Base-by-base conservation (phyloP, 495 filamentous ascomycete species). In the Neurospora sp. region DNA sequence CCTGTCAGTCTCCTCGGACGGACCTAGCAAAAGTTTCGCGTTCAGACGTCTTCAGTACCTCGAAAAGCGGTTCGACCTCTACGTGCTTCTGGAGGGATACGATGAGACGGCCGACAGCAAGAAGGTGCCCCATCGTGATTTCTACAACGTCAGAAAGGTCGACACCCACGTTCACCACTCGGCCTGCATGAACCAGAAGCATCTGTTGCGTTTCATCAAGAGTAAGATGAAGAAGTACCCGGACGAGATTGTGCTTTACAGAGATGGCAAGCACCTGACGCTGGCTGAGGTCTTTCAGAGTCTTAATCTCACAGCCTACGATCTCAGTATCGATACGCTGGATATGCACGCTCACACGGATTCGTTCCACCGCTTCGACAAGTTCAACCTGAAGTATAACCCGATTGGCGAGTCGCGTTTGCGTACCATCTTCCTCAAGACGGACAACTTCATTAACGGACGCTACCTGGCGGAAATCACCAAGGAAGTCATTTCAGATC, bases 271-370 rank as follows among this genome's bases (percentile, higher is more conserved):
- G 81, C 88, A 96, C 80, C 82, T 99, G 77, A 98, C 96, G 4
- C 82, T 99, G 68, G 88, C 88, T 72, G 93, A 99, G 80, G 96
- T 99, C 4, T 99, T 99, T 82, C 93, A 96, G 76, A 97, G 94
- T 81, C 97, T 99, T 83, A 97, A 96, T 71, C 83, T 99, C 71
- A 98, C 94, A 40, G 96, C 96, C 3, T 99, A 99, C 81, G 96
- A 99, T 81, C 85, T 99, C 48, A 98, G 95, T 82, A 99, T 99
- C 75, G 96, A 99, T 82, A 99, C 96, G 8, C 86, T 99, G 46
- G 96, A 99, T 84, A 99, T 98, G 95, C 96, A 99, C 86, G 95
- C 96, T 40, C 96, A 99, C 77, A 98, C 93, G 4, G 96, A 99
- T 82, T 96, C 94, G 4, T 99, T 99, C 83, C 96, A 99, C 80